Percentiles rank a stretch among this genome's conserved stretches.
Conservation (phyloP, 495 filamentous ascomycete genomes). For the Chaetomium fimeti region DNA sequence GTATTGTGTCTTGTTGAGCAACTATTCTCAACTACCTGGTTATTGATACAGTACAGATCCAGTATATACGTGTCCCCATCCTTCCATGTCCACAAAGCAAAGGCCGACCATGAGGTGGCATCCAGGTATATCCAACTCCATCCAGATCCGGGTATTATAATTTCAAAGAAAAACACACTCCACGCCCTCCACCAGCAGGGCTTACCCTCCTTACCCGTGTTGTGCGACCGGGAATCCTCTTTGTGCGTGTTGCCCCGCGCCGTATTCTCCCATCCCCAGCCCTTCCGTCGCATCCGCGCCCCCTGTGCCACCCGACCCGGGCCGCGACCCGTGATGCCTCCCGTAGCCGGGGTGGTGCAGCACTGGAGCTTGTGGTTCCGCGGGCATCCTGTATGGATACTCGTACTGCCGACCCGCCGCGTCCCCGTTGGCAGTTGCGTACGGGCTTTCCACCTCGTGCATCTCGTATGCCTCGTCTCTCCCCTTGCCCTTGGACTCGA, state of each 20-base stretch:
- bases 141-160: conserved; percentile 13
- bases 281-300: neutral
- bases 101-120: neutral
- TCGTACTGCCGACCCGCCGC: conserved; percentile 7
- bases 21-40: neutral
- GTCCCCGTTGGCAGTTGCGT: conserved; percentile 8
- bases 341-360: conserved; percentile 39
- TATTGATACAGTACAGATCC: neutral
- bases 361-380: conserved; percentile 32
- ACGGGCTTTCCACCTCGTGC: conserved; percentile 37
- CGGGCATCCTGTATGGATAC: conserved; percentile 28
- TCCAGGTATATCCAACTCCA: conserved; percentile 22
- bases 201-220: neutral
- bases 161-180: conserved; percentile 2
- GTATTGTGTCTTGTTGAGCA: neutral
- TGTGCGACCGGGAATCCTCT: conserved; percentile 1
- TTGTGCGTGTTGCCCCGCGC: neutral
- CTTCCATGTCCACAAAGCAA: conserved; percentile 12
- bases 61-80: neutral
- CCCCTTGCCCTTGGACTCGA: conserved; percentile 37
- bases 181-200: neutral
- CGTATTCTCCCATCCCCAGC: conserved; percentile 3
- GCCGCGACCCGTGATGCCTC: conserved; percentile 26
- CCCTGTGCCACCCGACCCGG: conserved; percentile 20
- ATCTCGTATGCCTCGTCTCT: conserved; percentile 37